Evolutionary conservation across 2,329 filamentous ascomycete species (phyloP).

Genomic region (Cladosporium oxysporum): DNA sequence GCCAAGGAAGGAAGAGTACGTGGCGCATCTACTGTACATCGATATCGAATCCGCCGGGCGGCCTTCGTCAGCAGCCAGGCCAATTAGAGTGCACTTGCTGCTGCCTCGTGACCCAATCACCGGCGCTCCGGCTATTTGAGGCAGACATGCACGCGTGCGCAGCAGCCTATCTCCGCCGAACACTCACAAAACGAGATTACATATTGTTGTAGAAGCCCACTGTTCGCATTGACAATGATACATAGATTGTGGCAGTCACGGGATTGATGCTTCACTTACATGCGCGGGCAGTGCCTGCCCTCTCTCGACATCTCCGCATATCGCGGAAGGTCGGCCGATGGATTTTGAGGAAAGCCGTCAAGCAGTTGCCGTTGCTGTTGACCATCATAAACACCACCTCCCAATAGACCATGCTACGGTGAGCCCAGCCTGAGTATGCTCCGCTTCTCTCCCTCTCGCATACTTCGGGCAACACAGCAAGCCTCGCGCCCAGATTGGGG

Average conservation of each 20-base stretch:
- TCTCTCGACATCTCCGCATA: neutral
- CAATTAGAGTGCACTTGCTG: neutral
- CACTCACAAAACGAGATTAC: neutral
- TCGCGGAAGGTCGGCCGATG: conserved; percentile 1
- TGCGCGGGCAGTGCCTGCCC: neutral
- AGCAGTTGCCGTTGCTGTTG: neutral
- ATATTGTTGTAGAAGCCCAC: neutral
- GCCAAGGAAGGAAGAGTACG: conserved; percentile 1
- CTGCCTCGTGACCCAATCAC: conserved; percentile 17
- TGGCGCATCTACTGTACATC: neutral
- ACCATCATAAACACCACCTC: neutral
- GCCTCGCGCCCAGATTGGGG: conserved; percentile 28
- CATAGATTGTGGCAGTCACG: neutral
- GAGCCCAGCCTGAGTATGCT: conserved; percentile 24
- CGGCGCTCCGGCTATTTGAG: conserved; percentile 5
- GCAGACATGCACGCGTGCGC: neutral
- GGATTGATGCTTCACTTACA: neutral
- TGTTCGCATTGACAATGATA: neutral
- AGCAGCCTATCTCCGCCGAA: neutral
- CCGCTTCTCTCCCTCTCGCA: conserved; percentile 25
- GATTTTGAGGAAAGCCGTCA: neutral
- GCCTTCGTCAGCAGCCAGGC: neutral
- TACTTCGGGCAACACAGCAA: conserved; percentile 25
- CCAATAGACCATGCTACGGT: neutral
- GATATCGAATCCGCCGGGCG: neutral